Conservation (phyloP, 1,284 basidiomycete species). For the Pterulicium gracile region DNA sequence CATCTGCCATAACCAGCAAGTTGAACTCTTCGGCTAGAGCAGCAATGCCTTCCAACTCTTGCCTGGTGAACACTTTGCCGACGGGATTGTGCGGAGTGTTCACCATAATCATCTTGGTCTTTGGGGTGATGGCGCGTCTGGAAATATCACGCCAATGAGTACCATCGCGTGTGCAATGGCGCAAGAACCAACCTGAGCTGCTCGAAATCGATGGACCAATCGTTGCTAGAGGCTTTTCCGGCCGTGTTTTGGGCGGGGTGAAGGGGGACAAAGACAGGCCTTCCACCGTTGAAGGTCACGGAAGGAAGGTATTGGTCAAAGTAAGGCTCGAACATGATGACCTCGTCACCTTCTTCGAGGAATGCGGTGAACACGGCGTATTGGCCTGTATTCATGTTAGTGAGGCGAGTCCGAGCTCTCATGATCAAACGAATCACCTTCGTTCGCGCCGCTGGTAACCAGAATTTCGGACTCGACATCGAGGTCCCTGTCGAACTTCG, state of each 20-base stretch:
- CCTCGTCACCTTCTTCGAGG: constrained; percentile 86
- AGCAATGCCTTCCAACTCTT: constrained; percentile 81
- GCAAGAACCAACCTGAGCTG: constrained; percentile 59
- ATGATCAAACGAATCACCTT: constrained; percentile 42
- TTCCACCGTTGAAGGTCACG: constrained; percentile 87
- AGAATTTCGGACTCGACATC: constrained; percentile 85
- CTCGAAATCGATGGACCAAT: constrained; percentile 82
- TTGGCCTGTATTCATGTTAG: constrained; percentile 45
- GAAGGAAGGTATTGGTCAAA: constrained; percentile 96
- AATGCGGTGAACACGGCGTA: constrained; percentile 88
- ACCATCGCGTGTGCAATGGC: background rate
- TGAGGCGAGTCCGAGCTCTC: background rate
- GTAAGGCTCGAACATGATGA: constrained; percentile 97
- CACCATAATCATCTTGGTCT: constrained; percentile 87
- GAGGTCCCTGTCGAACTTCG: constrained; percentile 63
- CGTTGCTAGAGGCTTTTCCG: constrained; percentile 54
- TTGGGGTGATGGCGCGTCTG: constrained; percentile 73
- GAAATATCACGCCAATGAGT: background rate
- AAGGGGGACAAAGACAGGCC: constrained; percentile 89
- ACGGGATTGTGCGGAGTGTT: constrained; percentile 97
- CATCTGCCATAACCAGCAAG: constrained; percentile 88
- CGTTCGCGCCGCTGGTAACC: constrained; percentile 93
- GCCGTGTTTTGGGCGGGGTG: constrained; percentile 64
- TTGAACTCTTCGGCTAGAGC: constrained; percentile 87
- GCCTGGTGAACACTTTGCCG: constrained; percentile 85